These are phyloP conservation scores for Lipomyces yamadae DNA, from an alignment of 805 yeast species.

Conservation along the genomic window DNA sequence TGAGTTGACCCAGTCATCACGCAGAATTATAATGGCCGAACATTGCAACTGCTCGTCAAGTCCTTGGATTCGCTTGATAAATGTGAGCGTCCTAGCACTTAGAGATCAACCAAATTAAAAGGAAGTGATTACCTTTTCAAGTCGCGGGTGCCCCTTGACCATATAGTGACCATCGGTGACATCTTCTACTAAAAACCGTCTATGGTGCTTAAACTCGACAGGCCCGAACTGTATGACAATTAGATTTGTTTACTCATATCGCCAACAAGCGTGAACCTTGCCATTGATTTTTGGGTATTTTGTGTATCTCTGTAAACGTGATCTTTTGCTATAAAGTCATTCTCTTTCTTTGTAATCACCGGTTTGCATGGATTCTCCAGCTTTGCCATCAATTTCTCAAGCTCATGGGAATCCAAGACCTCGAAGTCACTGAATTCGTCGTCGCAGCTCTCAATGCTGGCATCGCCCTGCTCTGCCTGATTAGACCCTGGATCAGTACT, in stretches of 20 bases:
- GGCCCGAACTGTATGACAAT: constrained; percentile 3
- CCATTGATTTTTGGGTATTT: neutral
- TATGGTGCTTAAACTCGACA: constrained; percentile 2
- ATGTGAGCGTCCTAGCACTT: too few relatives aligned
- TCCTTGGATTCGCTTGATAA: neutral
- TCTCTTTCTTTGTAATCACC: too few relatives aligned
- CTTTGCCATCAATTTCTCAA: constrained; percentile 1
- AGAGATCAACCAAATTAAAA: too few relatives aligned
- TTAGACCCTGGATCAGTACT: neutral
- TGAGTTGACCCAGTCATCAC: constrained; percentile 43
- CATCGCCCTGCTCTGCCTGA: neutral
- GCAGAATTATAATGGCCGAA: constrained; percentile 27
- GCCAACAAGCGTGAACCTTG: neutral
- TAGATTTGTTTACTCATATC: neutral
- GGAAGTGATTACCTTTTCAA: constrained; percentile 2
- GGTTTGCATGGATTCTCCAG: neutral
- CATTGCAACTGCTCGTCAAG: neutral
- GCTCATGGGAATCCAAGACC: constrained; percentile 6
- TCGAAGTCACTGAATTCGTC: constrained; percentile 2
- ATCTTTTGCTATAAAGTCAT: too few relatives aligned
- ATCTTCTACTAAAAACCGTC: constrained; percentile 8
- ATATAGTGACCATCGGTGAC: constrained; percentile 11
- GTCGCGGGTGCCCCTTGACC: constrained; percentile 4
- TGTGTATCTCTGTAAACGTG: neutral
- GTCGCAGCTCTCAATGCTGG: neutral